phyloP scores from a whole-genome alignment of 1,284 basidiomycete species.

The Austroboletus novae-zelandiae region DNA sequence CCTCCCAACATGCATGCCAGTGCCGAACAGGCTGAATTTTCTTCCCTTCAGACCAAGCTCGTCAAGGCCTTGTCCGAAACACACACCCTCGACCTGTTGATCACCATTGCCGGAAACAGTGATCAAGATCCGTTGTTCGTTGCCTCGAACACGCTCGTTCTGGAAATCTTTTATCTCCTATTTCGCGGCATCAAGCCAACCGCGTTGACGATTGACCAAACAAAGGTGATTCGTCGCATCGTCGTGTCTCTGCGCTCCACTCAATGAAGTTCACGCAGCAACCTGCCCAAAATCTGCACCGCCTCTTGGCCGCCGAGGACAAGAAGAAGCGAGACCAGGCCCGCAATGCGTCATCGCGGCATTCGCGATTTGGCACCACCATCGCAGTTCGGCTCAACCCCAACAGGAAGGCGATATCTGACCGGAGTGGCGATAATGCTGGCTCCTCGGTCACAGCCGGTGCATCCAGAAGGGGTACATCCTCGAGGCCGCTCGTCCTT shows the following conservation, averaged over 20 bases:
- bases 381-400: constrained; percentile 72
- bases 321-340: constrained; percentile 55
- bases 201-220: constrained; percentile 63
- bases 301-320: constrained; percentile 72
- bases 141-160: constrained; percentile 80
- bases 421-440: constrained; percentile 31
- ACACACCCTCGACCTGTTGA: constrained; percentile 73
- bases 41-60: constrained; percentile 75
- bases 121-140: constrained; percentile 72
- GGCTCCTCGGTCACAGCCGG: constrained; percentile 31
- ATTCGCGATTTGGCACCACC: constrained; percentile 93
- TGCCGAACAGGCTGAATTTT: constrained; percentile 73
- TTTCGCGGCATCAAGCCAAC: constrained; percentile 74
- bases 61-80: constrained; percentile 71
- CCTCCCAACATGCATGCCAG: constrained; percentile 66
- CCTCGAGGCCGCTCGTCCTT: constrained; percentile 60
- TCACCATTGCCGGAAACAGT: constrained; percentile 80
- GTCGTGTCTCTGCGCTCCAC: background rate
- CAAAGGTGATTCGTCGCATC: constrained; percentile 47
- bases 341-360: constrained; percentile 72
- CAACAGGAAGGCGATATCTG: constrained; percentile 40
- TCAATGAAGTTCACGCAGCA: constrained; percentile 42
- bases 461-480: constrained; percentile 24
- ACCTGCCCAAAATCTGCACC: constrained; percentile 64
- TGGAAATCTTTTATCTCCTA: constrained; percentile 88